Evolutionary conservation across 768 basidiomycete species (phyloP), one percentile per base, ranked within the genome.

Genomic region (Brasilioporus rufonigricans): DNA sequence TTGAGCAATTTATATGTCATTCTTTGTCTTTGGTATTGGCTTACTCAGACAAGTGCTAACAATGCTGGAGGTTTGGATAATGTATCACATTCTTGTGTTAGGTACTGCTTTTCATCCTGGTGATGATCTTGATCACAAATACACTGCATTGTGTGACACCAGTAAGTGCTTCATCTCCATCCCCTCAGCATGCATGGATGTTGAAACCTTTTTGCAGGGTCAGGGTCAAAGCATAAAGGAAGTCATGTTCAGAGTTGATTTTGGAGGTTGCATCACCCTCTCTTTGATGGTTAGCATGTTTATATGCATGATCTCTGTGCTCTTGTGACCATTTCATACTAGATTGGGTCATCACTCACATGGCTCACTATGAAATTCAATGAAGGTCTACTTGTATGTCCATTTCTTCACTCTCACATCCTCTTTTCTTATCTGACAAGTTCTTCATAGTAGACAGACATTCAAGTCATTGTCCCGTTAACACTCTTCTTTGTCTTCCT

Each of bases 171-270:
- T 38, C 33, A 18, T 33, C 21, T 5, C n/a, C n/a, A n/a, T 16
- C 40, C 8, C 14, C 41, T 9, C 19, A 8, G n/a, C 5, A 11
- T 14, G 33, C 3, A 6, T 18, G 10, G 10, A 14, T 41, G 10
- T 16, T 13, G 10, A 35, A 9, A 7, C 26, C 38, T 36, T 29
- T 24, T 5, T 29, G 1, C 64, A 90, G 88, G 88, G 88, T 1
- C 80, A 81, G 53, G 78, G 85, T 14, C 84, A 81, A 68, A 83
- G 78, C 49, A 62, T 84, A 0, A 80, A 71, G 51, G 87, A 91
- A 31, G 79, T 91, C 1, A 63, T 91, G 14, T 87, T 82, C 63
- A 80, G 89, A n/a, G 89, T 92, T 24, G 90, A 92, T 65, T 91
- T 89, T 61, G 82, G 81, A 5, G 90, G 90, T 0, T 87, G 80